Evolutionary conservation across 768 basidiomycete genomes (phyloP).

Genomic region (Scleroderma citrinum): DNA sequence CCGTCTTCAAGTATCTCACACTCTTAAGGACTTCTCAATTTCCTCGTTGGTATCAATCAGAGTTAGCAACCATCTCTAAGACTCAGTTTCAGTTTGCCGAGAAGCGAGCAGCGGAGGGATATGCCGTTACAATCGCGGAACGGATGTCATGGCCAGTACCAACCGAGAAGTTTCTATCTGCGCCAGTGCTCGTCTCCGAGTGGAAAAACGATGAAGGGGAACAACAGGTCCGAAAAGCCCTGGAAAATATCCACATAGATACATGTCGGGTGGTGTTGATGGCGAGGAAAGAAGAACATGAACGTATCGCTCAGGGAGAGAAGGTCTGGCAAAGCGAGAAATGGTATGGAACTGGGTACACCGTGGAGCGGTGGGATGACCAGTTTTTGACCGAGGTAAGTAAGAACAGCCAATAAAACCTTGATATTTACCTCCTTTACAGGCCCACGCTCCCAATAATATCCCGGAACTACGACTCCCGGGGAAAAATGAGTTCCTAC

Average conservation of each 20-base stretch:
- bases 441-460: slow-evolving; percentile 63
- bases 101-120: slow-evolving; percentile 72
- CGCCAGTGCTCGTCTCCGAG: slow-evolving; percentile 63
- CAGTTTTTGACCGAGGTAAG: slow-evolving; percentile 53
- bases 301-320: slow-evolving; percentile 44
- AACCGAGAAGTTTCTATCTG: slow-evolving; percentile 66
- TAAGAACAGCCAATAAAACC: not conserved
- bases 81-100: slow-evolving; percentile 86
- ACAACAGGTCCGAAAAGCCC: slow-evolving; percentile 51
- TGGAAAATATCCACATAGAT: slow-evolving; percentile 53
- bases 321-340: slow-evolving; percentile 71
- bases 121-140: slow-evolving; percentile 71
- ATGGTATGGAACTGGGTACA: slow-evolving; percentile 90
- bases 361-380: slow-evolving; percentile 61
- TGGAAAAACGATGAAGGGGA: slow-evolving; percentile 56
- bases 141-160: slow-evolving; percentile 78
- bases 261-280: slow-evolving; percentile 71
- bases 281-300: slow-evolving; percentile 62
- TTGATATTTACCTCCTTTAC: slow-evolving; percentile 1
- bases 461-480: slow-evolving; percentile 73
- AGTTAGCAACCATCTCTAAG: slow-evolving; percentile 62
- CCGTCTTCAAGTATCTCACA: slow-evolving; percentile 74
- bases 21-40: slow-evolving; percentile 59
- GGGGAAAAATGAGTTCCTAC: slow-evolving; percentile 85
- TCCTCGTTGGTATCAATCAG: slow-evolving; percentile 65